Conservation (phyloP, 164 flowering plant species). For the Warburgia ugandensis region DNA sequence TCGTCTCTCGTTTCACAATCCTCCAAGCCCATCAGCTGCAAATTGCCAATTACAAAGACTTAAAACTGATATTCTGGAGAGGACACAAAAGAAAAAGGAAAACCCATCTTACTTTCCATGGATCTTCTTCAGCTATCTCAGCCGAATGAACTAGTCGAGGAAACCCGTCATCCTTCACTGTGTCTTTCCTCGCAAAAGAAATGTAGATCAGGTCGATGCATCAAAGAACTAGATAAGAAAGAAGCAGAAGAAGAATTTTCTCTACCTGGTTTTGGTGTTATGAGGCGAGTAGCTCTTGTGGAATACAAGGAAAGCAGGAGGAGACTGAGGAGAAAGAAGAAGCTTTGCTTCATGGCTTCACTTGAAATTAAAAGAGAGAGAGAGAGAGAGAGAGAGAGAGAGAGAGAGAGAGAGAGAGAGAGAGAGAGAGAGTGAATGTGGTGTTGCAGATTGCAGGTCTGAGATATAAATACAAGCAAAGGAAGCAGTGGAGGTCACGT, state of each 20-base stretch:
- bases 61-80: not conserved
- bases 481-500: slow-evolving; percentile 15
- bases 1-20: slow-evolving; percentile 39
- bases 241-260: not conserved
- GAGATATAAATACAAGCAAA: slow-evolving; percentile 31
- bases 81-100: not conserved
- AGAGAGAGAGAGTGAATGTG: slow-evolving; percentile 8
- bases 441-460: slow-evolving; percentile 13
- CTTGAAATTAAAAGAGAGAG: too few relatives aligned
- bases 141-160: slow-evolving; percentile 4
- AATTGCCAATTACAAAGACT: slow-evolving; percentile 21
- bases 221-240: too few relatives aligned
- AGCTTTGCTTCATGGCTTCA: slow-evolving; percentile 25
- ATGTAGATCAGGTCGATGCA: too few relatives aligned
- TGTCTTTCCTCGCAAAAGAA: slow-evolving; percentile 17
- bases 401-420: slow-evolving; percentile 9
- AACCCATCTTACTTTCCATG: slow-evolving; percentile 14
- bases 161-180: slow-evolving; percentile 9
- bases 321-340: slow-evolving; percentile 15
- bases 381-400: too few relatives aligned
- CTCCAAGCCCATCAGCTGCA: slow-evolving; percentile 48
- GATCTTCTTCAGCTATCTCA: slow-evolving; percentile 17
- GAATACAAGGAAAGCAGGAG: slow-evolving; percentile 14
- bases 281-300: slow-evolving; percentile 12
- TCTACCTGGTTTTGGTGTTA: slow-evolving; percentile 18